Evolutionary conservation across 345 rosid species (phyloP).

Genomic region (Capsella bursapastoris): DNA sequence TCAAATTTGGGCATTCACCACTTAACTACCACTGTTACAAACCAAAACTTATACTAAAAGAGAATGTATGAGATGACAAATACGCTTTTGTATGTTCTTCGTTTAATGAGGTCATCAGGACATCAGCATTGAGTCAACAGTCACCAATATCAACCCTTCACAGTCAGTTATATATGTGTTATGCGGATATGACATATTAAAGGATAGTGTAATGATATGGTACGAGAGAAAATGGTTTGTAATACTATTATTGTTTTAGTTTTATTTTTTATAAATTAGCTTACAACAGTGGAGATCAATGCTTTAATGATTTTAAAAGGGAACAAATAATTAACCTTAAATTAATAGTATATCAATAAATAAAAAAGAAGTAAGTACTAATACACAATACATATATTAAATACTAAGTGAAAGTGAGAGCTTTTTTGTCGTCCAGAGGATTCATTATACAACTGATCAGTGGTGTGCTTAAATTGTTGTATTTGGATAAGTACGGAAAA

Average conservation of each 20-base stretch:
- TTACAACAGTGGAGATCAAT: neutral
- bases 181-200: neutral
- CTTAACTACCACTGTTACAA: neutral
- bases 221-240: neutral
- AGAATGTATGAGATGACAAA: neutral
- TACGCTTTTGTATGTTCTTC: neutral
- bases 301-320: neutral
- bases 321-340: neutral
- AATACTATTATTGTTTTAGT: neutral
- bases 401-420: neutral
- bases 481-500: slow-evolving; percentile 31
- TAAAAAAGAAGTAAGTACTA: neutral
- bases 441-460: neutral
- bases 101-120: slow-evolving; percentile 14
- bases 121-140: slow-evolving; percentile 4
- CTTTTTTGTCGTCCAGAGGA: slow-evolving; percentile 5
- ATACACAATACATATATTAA: neutral
- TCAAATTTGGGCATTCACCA: slow-evolving; percentile 13
- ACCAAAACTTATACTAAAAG: neutral
- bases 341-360: neutral
- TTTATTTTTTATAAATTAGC: neutral
- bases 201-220: neutral
- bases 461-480: neutral
- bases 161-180: too few relatives aligned
- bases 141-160: neutral